Conservation (phyloP, 2,329 filamentous ascomycete species). For the Septoria petroselini region DNA sequence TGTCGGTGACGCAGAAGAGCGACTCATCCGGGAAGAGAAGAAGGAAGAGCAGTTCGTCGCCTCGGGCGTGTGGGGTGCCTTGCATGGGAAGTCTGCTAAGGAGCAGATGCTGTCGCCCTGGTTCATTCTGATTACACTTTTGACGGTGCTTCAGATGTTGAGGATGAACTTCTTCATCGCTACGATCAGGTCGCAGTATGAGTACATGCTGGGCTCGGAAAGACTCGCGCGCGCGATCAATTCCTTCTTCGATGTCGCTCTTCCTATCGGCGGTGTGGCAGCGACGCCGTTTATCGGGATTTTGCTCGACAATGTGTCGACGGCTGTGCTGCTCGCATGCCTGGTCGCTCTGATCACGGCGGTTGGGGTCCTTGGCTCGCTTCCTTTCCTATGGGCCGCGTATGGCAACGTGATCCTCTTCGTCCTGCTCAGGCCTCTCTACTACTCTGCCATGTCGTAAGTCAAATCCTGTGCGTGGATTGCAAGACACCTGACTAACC, state of each 20-base stretch:
- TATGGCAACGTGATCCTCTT: constrained; percentile 76
- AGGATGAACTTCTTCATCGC: constrained; percentile 89
- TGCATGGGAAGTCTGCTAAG: constrained; percentile 68
- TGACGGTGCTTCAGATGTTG: constrained; percentile 54
- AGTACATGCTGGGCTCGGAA: constrained; percentile 66
- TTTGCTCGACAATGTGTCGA: constrained; percentile 73
- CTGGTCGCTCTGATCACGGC: constrained; percentile 69
- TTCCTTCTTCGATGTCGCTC: constrained; percentile 75
- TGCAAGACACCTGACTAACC: not conserved
- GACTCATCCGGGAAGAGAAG: constrained; percentile 22
- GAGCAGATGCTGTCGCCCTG: constrained; percentile 75
- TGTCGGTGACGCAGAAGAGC: constrained; percentile 64
- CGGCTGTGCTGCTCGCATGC: constrained; percentile 63
- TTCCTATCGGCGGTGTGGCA: constrained; percentile 75
- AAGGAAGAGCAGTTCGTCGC: constrained; percentile 30
- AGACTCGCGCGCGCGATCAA: constrained; percentile 67
- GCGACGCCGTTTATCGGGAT: constrained; percentile 84
- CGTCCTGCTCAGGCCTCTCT: constrained; percentile 79
- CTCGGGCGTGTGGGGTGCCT: constrained; percentile 79
- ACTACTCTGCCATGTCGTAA: constrained; percentile 76
- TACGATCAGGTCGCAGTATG: constrained; percentile 77
- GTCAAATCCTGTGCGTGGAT: not conserved
- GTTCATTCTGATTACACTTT: constrained; percentile 79
- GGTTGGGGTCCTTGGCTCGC: constrained; percentile 74
- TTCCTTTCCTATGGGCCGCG: constrained; percentile 67